Base-by-base conservation (phyloP, 129 eudicot genomes). In the Pseudognaphalium luteoalbum region DNA sequence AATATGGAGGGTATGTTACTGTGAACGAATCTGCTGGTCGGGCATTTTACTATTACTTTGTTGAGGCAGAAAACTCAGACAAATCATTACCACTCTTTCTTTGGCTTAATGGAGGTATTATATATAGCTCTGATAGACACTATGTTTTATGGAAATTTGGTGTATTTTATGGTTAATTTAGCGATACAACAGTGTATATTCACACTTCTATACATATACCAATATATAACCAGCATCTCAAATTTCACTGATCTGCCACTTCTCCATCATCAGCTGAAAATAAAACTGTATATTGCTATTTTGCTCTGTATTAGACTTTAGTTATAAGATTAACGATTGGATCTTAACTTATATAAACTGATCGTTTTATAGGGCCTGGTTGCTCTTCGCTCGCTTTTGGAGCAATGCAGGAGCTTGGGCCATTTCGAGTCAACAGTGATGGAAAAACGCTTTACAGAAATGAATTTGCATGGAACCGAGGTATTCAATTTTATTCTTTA, bases 21-120 rank as follows among this genome's bases (percentile, higher is more conserved):
- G 89, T 93, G 8, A 81, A 84, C 47, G 76, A 70, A 21, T 77
- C 87, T 0, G 88, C 84, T 0, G 97, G 96, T 19, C 76, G 87
- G 11, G 97, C 98, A 14, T 86, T 93, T 37, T 90, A 93, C 63
- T 93, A 93, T 78, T 93, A 93, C 83, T 93, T 93, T 21, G 91
- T 62, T 25, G 98, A 87, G 79, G 96, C 98, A 6, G 82, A 81
- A 15, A 44, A 68, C n/a, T 66, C 70, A 47, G 70, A 76, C 10
- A 21, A 85, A 47, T 51, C 83, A 16, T 72, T 85, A 66, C 98
- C 98, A 68, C 96, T 93, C 63, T 92, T 93, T 60, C 97, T 93
- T 58, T 93, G 98, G 98, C 98, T 93, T 42, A 93, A 93, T 79
- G 98, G 98, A 90, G 98, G 98, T 93, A 86, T 16, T 22, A 35